Evolutionary conservation across 2,329 filamentous ascomycete species (phyloP).

Genomic region (Thelonectria blattea): DNA sequence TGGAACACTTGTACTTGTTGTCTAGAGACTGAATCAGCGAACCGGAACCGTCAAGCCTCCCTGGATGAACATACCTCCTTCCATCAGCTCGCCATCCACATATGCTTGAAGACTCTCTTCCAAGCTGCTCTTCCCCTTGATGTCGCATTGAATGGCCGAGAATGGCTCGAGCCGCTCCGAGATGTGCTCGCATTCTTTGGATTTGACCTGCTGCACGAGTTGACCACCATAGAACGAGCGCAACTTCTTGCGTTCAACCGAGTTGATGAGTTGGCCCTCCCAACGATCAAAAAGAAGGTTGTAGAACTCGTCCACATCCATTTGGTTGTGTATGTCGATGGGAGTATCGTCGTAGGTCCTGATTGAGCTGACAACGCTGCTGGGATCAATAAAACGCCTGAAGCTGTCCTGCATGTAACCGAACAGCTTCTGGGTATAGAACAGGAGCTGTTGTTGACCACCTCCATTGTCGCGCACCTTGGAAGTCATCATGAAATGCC

Average conservation of each 20-base stretch:
- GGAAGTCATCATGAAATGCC: slow-evolving; percentile 79
- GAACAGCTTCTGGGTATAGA: slow-evolving; percentile 82
- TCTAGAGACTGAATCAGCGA: slow-evolving; percentile 55
- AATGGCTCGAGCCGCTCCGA: slow-evolving; percentile 91
- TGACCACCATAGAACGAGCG: slow-evolving; percentile 89
- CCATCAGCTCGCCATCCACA: slow-evolving; percentile 94
- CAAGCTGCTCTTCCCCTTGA: slow-evolving; percentile 86
- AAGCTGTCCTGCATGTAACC: slow-evolving; percentile 84
- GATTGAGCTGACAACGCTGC: slow-evolving; percentile 74
- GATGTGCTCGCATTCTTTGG: slow-evolving; percentile 91
- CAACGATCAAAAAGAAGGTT: slow-evolving; percentile 90
- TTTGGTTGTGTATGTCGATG: slow-evolving; percentile 89
- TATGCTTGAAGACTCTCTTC: slow-evolving; percentile 93
- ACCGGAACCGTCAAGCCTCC: not conserved
- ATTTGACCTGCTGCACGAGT: slow-evolving; percentile 92
- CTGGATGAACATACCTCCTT: slow-evolving; percentile 68
- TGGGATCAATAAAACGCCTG: slow-evolving; percentile 74
- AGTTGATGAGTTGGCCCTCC: slow-evolving; percentile 77
- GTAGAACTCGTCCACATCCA: slow-evolving; percentile 99
- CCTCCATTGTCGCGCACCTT: slow-evolving; percentile 59
- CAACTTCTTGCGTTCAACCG: slow-evolving; percentile 73
- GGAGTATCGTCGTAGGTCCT: slow-evolving; percentile 80
- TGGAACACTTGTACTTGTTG: slow-evolving; percentile 97
- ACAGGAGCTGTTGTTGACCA: slow-evolving; percentile 75
- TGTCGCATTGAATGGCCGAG: slow-evolving; percentile 93